Conservation (phyloP, 78 protist genomes). For the Andalucia godoyi region DNA sequence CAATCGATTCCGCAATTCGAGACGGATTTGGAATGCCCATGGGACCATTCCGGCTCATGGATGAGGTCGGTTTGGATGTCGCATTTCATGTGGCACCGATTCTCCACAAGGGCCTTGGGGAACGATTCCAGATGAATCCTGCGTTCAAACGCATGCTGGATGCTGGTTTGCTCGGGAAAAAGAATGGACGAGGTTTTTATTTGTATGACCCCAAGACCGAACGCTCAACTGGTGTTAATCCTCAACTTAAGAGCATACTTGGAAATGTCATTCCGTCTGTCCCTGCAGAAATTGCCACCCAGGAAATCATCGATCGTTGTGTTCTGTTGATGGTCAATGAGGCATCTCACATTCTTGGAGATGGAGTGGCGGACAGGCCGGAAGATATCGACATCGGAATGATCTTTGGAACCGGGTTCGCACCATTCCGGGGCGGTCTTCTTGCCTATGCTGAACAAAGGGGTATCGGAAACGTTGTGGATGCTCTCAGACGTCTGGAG, state of each 20-base stretch:
- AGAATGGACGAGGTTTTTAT: slow-evolving; percentile 53
- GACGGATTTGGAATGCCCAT: slow-evolving; percentile 62
- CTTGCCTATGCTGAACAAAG: slow-evolving; percentile 39
- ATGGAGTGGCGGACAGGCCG: slow-evolving; percentile 23
- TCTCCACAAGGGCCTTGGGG: slow-evolving; percentile 10
- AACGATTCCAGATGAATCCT: slow-evolving; percentile 13
- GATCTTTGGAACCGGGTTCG: slow-evolving; percentile 50
- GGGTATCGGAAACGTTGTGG: slow-evolving; percentile 29
- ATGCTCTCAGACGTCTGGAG: neutral
- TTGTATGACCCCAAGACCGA: neutral
- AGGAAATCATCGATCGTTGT: slow-evolving; percentile 22
- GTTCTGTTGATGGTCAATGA: slow-evolving; percentile 44
- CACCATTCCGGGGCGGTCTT: slow-evolving; percentile 66
- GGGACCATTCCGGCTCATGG: slow-evolving; percentile 55
- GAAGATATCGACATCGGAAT: slow-evolving; percentile 40
- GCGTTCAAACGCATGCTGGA: slow-evolving; percentile 9
- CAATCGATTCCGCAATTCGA: slow-evolving; percentile 27
- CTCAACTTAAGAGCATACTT: too few relatives aligned
- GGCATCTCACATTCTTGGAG: slow-evolving; percentile 43
- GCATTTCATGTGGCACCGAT: slow-evolving; percentile 19
- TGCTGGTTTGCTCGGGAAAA: slow-evolving; percentile 36
- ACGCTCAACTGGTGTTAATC: neutral
- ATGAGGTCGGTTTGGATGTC: slow-evolving; percentile 77
- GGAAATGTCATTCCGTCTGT: neutral
- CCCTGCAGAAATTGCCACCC: neutral